Evolutionary conservation across 176 grass and related monocot species (phyloP).

Genomic region (Zizania latifolia): DNA sequence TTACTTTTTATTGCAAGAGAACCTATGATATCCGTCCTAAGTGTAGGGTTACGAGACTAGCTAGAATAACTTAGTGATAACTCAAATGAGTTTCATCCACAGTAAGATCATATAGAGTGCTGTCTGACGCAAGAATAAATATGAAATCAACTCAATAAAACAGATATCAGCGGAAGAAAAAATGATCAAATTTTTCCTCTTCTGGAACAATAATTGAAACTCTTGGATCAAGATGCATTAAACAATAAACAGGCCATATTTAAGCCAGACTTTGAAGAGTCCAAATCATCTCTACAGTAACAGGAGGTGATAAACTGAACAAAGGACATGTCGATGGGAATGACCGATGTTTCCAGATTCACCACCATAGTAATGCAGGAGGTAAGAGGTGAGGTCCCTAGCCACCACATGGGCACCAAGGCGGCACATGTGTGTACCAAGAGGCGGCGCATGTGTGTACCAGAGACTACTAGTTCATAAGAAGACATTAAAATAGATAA

Average conservation of each 20-base stretch:
- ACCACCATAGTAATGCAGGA: background rate
- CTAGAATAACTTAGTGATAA: background rate
- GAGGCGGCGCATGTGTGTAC: background rate
- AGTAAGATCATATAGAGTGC: background rate
- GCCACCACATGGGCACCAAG: background rate
- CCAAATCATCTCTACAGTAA: background rate
- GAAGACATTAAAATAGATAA: too few relatives aligned
- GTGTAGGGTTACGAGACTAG: background rate
- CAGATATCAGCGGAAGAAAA: background rate
- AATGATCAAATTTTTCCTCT: background rate
- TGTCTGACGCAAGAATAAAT: constrained; percentile 20
- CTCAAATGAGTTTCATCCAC: background rate
- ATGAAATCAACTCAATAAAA: background rate
- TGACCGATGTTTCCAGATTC: background rate
- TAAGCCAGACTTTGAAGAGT: background rate
- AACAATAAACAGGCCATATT: background rate
- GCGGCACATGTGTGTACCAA: too few relatives aligned
- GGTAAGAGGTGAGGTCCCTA: background rate
- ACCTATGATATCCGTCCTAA: background rate
- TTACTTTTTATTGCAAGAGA: background rate
- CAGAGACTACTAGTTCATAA: background rate
- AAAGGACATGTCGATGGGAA: background rate
- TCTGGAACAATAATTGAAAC: background rate
- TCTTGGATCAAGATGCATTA: background rate
- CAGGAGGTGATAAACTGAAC: background rate